Evolutionary conservation across 108 stramenopile species (phyloP).

Genomic region (Cyclotella atomus): DNA sequence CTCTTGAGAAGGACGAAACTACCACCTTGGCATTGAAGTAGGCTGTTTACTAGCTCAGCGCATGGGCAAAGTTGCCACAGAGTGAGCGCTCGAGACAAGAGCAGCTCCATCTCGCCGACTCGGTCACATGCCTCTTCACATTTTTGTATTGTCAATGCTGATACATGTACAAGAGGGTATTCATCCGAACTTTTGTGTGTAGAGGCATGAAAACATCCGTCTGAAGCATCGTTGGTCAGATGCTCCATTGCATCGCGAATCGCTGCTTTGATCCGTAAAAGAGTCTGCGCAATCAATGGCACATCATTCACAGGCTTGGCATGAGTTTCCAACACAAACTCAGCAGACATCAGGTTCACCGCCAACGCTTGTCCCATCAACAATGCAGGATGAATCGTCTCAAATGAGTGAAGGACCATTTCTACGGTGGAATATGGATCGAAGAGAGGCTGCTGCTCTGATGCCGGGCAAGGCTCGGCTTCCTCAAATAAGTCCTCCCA

Average conservation of each 20-base stretch:
- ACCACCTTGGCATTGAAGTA: conserved; percentile 63
- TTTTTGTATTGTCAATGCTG: conserved; percentile 60
- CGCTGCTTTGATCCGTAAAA: conserved; percentile 52
- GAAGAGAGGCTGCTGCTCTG: conserved; percentile 82
- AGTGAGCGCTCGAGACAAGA: conserved; percentile 69
- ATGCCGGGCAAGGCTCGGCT: conserved; percentile 65
- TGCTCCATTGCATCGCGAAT: conserved; percentile 62
- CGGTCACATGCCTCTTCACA: conserved; percentile 83
- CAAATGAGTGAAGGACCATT: conserved; percentile 79
- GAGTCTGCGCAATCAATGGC: conserved; percentile 42
- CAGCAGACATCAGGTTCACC: conserved; percentile 71
- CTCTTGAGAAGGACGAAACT: conserved; percentile 47
- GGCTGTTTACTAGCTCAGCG: conserved; percentile 63
- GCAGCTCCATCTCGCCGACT: conserved; percentile 70
- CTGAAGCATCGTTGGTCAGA: conserved; percentile 66
- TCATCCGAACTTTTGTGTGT: conserved; percentile 18
- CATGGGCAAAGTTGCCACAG: conserved; percentile 74
- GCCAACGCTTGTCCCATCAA: conserved; percentile 83
- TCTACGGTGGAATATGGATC: conserved; percentile 75
- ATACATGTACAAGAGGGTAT: conserved; percentile 52
- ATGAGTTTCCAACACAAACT: conserved; percentile 67
- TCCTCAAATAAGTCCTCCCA: conserved; percentile 85
- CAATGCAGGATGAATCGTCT: conserved; percentile 84
- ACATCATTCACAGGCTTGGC: conserved; percentile 61
- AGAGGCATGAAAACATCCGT: conserved; percentile 29